Evolutionary conservation across 768 basidiomycete species (phyloP), one percentile per base, ranked within the genome.

Genomic region (Lactarius hatsudake): DNA sequence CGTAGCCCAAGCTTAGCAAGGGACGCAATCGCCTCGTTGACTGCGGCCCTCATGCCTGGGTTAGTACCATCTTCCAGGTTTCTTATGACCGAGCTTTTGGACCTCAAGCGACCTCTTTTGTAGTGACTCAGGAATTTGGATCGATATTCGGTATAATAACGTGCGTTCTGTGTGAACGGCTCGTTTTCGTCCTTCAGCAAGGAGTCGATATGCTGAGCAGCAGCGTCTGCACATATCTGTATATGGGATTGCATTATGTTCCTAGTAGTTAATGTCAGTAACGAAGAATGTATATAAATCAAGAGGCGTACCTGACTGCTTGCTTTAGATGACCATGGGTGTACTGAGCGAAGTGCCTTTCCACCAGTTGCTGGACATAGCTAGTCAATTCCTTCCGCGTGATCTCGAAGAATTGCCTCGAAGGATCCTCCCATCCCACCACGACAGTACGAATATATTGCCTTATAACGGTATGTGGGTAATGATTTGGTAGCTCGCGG

Each of bases 401-500:
- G 0, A 70, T 38, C 0, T 79, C 76, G 63, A 84, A 86, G 10
- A 91, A 79, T 0, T 62, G 34, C 23, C 79, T 72, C 0, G 86
- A 77, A 0, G 89, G 90, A 0, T 51, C 55, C 0, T 63, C 59
- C 89, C 89, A 90, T 60, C 82, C 71, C 17, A 70, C 42, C 4
- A 83, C 79, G 40, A 86, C 73, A 0, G 74, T 63, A 3, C 71
- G 59, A 61, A 92, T 87, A 66, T 83, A 87, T 0, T 75, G 72
- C 13, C 79, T 74, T 59, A 85, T 83, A 0, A 91, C 86, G 0
- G 85, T 76, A 66, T 87, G 90, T 0, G 89, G 89, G 66, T 85
- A 88, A 66, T 83, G 82, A 13, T 84, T 86, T 0, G 89, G 90
- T 0, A 92, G 80, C 71, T 92, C 89, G 1, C 91, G 84, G 0